phyloP scores from a whole-genome alignment of 2,329 filamentous ascomycete genomes.

The Talaromyces sp. region DNA sequence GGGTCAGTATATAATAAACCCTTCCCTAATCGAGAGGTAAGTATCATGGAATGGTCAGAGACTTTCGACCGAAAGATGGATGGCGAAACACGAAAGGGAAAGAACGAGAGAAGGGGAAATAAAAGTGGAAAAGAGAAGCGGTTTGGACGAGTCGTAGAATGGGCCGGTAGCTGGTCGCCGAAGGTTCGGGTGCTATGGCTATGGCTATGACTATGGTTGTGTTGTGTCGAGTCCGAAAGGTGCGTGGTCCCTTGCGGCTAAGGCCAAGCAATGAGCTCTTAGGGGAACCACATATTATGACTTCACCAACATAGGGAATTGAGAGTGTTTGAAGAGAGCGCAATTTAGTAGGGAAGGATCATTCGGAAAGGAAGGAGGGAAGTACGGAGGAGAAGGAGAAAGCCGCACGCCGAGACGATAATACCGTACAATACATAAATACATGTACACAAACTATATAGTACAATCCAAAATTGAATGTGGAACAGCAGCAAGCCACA shows the following conservation, averaged over 20 bases:
- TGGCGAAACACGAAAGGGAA: slow-evolving; percentile 1
- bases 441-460: too few species aligned
- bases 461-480: not conserved
- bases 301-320: slow-evolving; percentile 4
- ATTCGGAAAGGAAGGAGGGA: not conserved
- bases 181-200: not conserved
- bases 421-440: not conserved
- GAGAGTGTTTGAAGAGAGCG: not conserved
- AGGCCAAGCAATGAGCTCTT: slow-evolving; percentile 8
- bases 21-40: not conserved
- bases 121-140: slow-evolving; percentile 8
- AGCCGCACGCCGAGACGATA: not conserved
- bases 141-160: not conserved
- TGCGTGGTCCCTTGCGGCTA: slow-evolving; percentile 13
- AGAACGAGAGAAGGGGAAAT: slow-evolving; percentile 3
- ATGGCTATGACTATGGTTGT: not conserved
- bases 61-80: slow-evolving; percentile 11
- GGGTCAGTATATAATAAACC: not conserved
- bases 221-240: not conserved
- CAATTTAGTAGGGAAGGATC: not conserved
- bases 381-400: not conserved
- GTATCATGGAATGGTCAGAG: slow-evolving; percentile 17
- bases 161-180: slow-evolving; percentile 1
- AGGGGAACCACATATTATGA: slow-evolving; percentile 13
- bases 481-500: not conserved